These are phyloP conservation scores for Neurospora sp. DNA, from an alignment of 495 filamentous ascomycete species.

Conservation along the genomic window DNA sequence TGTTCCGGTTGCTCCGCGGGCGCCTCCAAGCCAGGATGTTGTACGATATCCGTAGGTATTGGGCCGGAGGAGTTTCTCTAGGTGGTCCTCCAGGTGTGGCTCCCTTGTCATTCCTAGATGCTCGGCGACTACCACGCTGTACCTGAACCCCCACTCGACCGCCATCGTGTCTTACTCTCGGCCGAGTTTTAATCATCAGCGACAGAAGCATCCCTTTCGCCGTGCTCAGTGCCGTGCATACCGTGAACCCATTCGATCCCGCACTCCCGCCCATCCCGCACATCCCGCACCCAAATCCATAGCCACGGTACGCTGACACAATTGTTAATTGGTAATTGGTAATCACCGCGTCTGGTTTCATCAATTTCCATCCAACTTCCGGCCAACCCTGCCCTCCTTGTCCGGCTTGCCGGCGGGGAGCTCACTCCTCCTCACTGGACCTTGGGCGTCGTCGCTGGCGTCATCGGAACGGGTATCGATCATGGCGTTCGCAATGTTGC, in stretches of 20 bases:
- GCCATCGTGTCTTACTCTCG: background rate
- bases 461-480: background rate
- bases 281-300: background rate
- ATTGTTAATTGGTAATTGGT: background rate
- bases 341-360: background rate
- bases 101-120: background rate
- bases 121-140: background rate
- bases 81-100: background rate
- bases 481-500: background rate
- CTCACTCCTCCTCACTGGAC: background rate
- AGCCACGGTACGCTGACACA: background rate
- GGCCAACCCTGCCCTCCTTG: background rate
- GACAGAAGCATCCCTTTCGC: background rate
- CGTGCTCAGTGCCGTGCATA: background rate
- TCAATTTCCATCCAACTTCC: background rate
- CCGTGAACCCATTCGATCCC: background rate
- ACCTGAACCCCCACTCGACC: background rate
- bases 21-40: constrained; percentile 1
- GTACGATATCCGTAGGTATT: background rate
- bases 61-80: background rate
- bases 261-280: background rate
- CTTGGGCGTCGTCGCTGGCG: background rate
- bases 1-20: constrained; percentile 14
- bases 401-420: background rate
- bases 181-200: background rate